A percentile compares a stretch with the other conserved stretches of the same genome.
These are phyloP conservation scores for Trichoderma sp. DNA, from an alignment of 2,329 filamentous ascomycete species.

Conservation along the genomic window DNA sequence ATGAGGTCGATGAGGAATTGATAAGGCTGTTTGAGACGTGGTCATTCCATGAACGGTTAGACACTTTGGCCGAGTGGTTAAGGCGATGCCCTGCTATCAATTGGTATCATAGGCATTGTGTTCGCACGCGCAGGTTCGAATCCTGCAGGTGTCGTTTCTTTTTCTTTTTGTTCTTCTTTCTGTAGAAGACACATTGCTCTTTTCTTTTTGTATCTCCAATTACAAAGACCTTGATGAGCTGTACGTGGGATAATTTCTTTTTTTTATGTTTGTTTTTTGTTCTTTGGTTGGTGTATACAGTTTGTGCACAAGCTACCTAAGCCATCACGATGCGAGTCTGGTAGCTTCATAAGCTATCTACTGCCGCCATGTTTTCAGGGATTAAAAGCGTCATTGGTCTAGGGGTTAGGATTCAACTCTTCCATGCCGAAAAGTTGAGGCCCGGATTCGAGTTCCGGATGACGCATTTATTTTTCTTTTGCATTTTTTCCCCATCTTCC, in stretches of 20 bases:
- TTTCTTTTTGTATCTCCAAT: too few relatives aligned
- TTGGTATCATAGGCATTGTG: conserved; percentile 26
- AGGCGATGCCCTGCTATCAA: conserved; percentile 27
- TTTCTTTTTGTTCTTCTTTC: conserved; percentile 5
- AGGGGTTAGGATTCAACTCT: conserved; percentile 26
- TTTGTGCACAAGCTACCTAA: neutral
- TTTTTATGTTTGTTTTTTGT: neutral
- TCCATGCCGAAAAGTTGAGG: conserved; percentile 22
- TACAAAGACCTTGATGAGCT: too few relatives aligned
- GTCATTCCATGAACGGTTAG: conserved; percentile 10
- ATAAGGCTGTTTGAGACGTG: neutral
- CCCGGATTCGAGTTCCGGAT: conserved; percentile 25
- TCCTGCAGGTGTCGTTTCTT: conserved; percentile 27
- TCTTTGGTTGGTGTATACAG: neutral
- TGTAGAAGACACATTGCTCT: too few relatives aligned
- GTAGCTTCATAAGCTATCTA: neutral
- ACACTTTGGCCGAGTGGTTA: conserved; percentile 28
- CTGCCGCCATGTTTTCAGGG: neutral
- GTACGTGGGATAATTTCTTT: too few relatives aligned
- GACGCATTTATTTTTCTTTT: conserved; percentile 9
- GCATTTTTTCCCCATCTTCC: neutral
- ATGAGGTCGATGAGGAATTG: neutral
- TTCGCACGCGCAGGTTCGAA: conserved; percentile 28
- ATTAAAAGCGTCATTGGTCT: conserved; percentile 20
- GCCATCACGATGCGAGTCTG: neutral